Conservation (phyloP, 192 early-diverging fungal species). For the Coemansia sp. region DNA sequence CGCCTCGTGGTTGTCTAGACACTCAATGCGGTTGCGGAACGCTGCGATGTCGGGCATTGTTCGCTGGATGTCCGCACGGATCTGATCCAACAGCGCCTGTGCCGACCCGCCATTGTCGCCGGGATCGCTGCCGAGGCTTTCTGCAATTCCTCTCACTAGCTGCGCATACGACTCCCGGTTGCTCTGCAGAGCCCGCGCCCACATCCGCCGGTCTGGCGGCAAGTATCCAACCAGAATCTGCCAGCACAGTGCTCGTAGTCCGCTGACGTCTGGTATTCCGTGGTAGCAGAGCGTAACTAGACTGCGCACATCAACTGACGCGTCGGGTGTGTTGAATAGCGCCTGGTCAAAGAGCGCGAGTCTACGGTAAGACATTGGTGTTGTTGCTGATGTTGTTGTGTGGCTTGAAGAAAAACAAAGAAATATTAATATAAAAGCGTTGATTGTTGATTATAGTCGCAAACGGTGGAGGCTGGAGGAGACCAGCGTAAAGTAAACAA, state of each 20-base stretch:
- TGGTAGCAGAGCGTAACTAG: constrained; percentile 19
- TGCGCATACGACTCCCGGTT: constrained; percentile 10
- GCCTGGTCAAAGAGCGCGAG: constrained; percentile 9
- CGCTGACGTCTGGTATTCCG: constrained; percentile 20
- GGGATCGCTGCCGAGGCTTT: not conserved
- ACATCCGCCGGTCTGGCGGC: constrained; percentile 18
- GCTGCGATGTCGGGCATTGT: constrained; percentile 23
- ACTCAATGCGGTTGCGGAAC: constrained; percentile 31
- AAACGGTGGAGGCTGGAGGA: too few relatives aligned
- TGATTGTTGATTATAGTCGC: constrained; percentile 3
- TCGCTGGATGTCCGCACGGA: constrained; percentile 22
- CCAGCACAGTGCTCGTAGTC: constrained; percentile 28
- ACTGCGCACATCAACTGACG: constrained; percentile 12
- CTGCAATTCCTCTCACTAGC: constrained; percentile 2
- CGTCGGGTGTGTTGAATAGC: constrained; percentile 2
- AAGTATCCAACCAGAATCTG: constrained; percentile 19
- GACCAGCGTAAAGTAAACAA: not conserved
- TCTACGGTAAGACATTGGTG: constrained; percentile 4
- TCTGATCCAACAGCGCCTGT: constrained; percentile 10
- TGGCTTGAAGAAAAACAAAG: too few relatives aligned
- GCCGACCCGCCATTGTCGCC: not conserved
- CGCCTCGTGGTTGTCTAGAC: constrained; percentile 3
- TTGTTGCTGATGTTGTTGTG: not conserved
- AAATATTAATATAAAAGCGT: not conserved
- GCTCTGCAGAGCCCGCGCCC: not conserved